Evolutionary conservation across 2,329 filamentous ascomycete genomes (phyloP).

Genomic region (Aspergillus fijiensis): DNA sequence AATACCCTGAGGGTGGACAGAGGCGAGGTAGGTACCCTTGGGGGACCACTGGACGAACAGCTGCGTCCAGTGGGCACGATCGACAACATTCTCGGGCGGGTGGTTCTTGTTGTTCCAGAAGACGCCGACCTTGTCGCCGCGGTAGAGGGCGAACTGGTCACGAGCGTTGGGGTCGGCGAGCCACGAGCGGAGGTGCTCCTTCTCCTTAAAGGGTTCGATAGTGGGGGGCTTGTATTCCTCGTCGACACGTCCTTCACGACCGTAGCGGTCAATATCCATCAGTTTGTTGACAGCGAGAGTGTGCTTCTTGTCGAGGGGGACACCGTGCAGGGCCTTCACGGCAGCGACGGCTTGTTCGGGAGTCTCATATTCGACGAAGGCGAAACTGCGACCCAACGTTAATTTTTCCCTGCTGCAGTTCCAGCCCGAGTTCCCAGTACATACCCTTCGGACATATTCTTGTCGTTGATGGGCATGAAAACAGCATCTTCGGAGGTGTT

Average conservation of each 20-base stretch:
- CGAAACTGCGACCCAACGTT: constrained; percentile 62
- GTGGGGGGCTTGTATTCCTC: constrained; percentile 83
- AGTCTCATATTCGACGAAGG: constrained; percentile 94
- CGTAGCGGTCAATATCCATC: constrained; percentile 95
- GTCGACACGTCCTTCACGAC: constrained; percentile 87
- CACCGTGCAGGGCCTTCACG: constrained; percentile 81
- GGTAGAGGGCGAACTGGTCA: constrained; percentile 95
- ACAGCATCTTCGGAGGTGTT: constrained; percentile 82
- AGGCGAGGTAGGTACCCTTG: constrained; percentile 88
- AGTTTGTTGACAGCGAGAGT: constrained; percentile 95
- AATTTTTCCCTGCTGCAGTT: constrained; percentile 13
- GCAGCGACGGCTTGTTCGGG: constrained; percentile 86
- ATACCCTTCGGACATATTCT: constrained; percentile 83
- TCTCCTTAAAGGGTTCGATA: constrained; percentile 81
- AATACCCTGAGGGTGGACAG: constrained; percentile 92
- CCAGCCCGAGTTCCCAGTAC: constrained; percentile 30
- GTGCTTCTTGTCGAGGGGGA: constrained; percentile 94
- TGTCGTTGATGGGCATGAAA: constrained; percentile 89
- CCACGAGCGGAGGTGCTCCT: constrained; percentile 94
- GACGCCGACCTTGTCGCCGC: constrained; percentile 85
- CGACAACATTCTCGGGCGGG: constrained; percentile 80
- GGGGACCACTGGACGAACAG: constrained; percentile 98
- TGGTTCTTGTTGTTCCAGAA: constrained; percentile 99
- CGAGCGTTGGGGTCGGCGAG: constrained; percentile 83
- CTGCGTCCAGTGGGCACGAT: constrained; percentile 95